These are phyloP conservation scores for Yarrowia divulgata DNA, from an alignment of 805 yeast genomes.

Conservation along the genomic window DNA sequence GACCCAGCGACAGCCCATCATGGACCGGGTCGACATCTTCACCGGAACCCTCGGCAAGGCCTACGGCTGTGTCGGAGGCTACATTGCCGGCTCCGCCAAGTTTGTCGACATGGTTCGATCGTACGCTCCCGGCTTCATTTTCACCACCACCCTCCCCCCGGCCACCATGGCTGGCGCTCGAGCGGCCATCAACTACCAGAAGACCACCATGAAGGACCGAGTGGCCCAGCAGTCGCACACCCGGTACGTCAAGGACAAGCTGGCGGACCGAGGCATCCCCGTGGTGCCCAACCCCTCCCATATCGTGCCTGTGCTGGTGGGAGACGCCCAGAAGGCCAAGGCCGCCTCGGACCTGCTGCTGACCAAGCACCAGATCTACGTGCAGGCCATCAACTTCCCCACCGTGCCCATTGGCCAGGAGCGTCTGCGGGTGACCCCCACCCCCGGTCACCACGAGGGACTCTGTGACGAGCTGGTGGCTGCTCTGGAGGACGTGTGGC, in stretches of 20 bases:
- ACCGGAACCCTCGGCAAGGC: constrained; percentile 98
- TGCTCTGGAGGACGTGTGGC: constrained; percentile 83
- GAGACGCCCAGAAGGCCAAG: constrained; percentile 93
- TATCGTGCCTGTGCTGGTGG: constrained; percentile 93
- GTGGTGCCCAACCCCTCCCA: constrained; percentile 98
- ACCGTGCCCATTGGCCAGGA: constrained; percentile 96
- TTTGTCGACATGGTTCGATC: constrained; percentile 96
- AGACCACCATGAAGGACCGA: constrained; percentile 78
- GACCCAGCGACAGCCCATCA: constrained; percentile 62
- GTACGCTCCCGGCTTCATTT: constrained; percentile 95
- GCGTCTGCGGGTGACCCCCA: constrained; percentile 96
- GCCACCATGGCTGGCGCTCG: constrained; percentile 95
- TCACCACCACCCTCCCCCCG: constrained; percentile 98
- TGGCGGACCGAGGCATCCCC: constrained; percentile 80
- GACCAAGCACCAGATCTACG: constrained; percentile 85
- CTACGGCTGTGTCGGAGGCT: constrained; percentile 97
- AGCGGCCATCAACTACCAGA: constrained; percentile 84
- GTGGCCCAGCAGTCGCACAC: constrained; percentile 85
- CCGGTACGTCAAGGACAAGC: constrained; percentile 77
- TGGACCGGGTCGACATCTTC: constrained; percentile 92
- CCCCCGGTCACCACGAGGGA: constrained; percentile 90
- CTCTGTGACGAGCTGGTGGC: constrained; percentile 76
- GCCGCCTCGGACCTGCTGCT: constrained; percentile 87
- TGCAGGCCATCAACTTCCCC: constrained; percentile 98
- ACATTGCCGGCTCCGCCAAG: constrained; percentile 84